phyloP scores from a whole-genome alignment of 2,329 filamentous ascomycete genomes.

The Cryoendolithus antarcticus region DNA sequence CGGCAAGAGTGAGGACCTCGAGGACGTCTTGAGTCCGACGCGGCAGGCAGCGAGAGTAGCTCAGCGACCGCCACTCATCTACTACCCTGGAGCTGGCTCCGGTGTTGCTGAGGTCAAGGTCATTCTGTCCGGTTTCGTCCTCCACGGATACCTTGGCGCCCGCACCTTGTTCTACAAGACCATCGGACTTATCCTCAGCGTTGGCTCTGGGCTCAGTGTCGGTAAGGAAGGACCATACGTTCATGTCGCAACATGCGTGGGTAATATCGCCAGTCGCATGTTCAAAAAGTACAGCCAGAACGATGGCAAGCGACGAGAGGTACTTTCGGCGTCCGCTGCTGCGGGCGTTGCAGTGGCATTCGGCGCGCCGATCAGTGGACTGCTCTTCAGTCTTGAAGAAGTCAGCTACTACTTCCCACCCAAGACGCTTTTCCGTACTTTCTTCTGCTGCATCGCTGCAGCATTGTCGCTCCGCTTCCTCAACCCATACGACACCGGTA shows the following conservation, averaged over 20 bases:
- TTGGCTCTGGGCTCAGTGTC: conserved; percentile 82
- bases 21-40: conserved; percentile 27
- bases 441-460: conserved; percentile 90
- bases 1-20: conserved; percentile 30
- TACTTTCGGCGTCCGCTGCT: conserved; percentile 83
- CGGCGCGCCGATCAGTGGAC: conserved; percentile 77
- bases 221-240: conserved; percentile 95
- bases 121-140: conserved; percentile 92
- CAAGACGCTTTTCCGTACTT: conserved; percentile 92
- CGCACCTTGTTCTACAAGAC: conserved; percentile 81
- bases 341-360: conserved; percentile 91
- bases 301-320: conserved; percentile 85
- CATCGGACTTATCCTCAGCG: conserved; percentile 68
- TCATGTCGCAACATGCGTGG: conserved; percentile 91
- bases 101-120: conserved; percentile 96
- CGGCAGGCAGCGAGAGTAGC: conserved; percentile 27
- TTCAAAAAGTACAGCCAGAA: conserved; percentile 90
- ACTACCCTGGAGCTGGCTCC: conserved; percentile 90
- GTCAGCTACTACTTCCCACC: conserved; percentile 96
- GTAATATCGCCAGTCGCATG: conserved; percentile 88
- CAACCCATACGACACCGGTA: conserved; percentile 89
- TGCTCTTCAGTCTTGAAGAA: conserved; percentile 88
- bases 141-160: conserved; percentile 87
- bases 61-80: conserved; percentile 61
- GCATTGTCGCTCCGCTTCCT: conserved; percentile 87